Conservation (phyloP, 1,139 yeast genomes). For the Sugiyamaella novakii region DNA sequence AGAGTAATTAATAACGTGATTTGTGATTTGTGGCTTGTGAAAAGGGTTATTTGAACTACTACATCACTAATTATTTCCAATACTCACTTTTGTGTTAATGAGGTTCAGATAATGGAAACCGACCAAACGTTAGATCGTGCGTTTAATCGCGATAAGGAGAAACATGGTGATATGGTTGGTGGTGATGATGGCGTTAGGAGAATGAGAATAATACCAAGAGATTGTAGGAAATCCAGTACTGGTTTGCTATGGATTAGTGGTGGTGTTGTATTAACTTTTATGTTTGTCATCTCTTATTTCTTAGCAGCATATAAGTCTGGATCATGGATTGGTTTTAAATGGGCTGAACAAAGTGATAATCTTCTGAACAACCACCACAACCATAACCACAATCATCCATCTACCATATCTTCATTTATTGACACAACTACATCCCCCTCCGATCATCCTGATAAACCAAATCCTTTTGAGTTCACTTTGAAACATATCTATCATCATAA, state of each 20-base stretch:
- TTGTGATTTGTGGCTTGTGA: no score
- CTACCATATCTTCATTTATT: background rate
- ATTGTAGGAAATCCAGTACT: no score
- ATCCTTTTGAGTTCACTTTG: conserved; percentile 21
- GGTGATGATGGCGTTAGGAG: conserved; percentile 1
- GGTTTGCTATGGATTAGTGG: no score
- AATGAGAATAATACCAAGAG: no score
- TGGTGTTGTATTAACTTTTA: background rate
- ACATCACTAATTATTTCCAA: no score
- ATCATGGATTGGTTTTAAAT: background rate
- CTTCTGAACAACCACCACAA: background rate
- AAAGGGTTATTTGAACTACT: no score
- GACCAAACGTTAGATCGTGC: no score
- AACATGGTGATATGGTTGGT: background rate
- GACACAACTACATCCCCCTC: background rate
- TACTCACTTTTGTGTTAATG: no score
- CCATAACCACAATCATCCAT: background rate
- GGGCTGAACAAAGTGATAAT: no score
- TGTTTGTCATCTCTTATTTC: background rate
- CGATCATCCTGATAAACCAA: background rate
- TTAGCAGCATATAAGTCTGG: background rate
- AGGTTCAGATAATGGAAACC: no score
- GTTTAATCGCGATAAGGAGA: conserved; percentile 7
- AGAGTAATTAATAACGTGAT: no score
- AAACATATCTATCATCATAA: conserved; percentile 33